These are phyloP conservation scores for Hanseniaspora jakobsenii DNA, from an alignment of 805 yeast species.

Conservation along the genomic window DNA sequence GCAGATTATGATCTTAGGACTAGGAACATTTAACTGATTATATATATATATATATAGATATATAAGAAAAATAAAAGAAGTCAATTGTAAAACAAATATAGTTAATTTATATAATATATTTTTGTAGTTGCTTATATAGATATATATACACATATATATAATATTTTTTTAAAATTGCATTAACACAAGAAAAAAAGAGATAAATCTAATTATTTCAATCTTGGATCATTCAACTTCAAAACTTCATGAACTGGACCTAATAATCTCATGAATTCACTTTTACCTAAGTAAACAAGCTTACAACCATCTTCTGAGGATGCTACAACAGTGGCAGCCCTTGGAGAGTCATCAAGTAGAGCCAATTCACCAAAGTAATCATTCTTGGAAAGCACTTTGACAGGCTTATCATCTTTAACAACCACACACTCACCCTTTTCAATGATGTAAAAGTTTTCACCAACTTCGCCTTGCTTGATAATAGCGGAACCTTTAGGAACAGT, in stretches of 20 bases:
- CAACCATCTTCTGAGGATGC: slow-evolving; percentile 49
- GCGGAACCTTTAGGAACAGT: slow-evolving; percentile 56
- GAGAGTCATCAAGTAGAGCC: slow-evolving; percentile 79
- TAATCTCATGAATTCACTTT: slow-evolving; percentile 84
- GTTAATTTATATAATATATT: background rate
- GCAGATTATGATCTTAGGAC: slow-evolving; percentile 6
- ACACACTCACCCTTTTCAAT: slow-evolving; percentile 75
- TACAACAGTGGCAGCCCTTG: slow-evolving; percentile 86
- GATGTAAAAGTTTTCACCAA: slow-evolving; percentile 61
- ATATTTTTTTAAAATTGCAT: too few species aligned
- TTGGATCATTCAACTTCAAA: slow-evolving; percentile 76
- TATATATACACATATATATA: background rate
- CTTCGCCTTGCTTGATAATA: slow-evolving; percentile 78
- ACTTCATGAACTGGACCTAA: slow-evolving; percentile 91
- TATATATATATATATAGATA: background rate
- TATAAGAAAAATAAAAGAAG: background rate
- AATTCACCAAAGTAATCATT: slow-evolving; percentile 97
- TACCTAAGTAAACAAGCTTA: slow-evolving; percentile 83
- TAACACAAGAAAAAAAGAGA: background rate
- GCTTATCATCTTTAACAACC: slow-evolving; percentile 44
- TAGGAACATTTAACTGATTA: slow-evolving; percentile 8
- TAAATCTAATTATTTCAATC: slow-evolving; percentile 23
- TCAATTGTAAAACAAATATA: background rate
- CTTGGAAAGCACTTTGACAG: slow-evolving; percentile 44
- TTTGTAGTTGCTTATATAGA: background rate